Base-by-base conservation (phyloP, 495 filamentous ascomycete species). In the Collariella sp. region DNA sequence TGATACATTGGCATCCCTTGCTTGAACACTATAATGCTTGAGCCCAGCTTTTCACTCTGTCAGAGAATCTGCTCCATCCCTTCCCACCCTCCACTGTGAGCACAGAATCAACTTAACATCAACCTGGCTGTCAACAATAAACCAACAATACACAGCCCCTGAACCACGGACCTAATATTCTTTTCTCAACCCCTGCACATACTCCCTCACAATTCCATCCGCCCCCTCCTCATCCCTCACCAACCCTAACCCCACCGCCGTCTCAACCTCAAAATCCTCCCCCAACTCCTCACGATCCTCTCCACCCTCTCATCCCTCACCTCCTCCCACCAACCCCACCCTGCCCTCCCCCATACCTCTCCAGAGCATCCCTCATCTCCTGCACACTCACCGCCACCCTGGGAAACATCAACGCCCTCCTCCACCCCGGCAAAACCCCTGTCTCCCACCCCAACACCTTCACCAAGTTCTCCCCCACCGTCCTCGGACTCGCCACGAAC, bases 311-410 rank as follows among this genome's bases (percentile, higher is more conserved):
- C 74, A 66, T 89, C 81, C 61, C 76, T 79, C 69, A 78, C 76
- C 67, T 89, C 85, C 64, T 76, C n/a, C 76, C 24, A 91, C 73
- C 44, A 84, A 67, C 59, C 68, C 69, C 67, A 86, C 75, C 79
- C 38, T 90, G 83, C 70, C 83, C 73, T 0, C 88, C 87, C 1
- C 83, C 87, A 26, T 87, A 76, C 59, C 77, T 79, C 54, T 78
- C 79, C 66, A 93, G 62, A 38, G 85, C 81, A 62, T 88, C 83
- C 70, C 89, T 70, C 77, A 91, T 81, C 64, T 93, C 81, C 67
- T 84, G 78, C 16, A 89, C 73, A 16, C 76, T 86, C 15, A 87
- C 83, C 38, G 80, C 80, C 52, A 87, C 75, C 1, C 88, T 87
- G 0, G 88, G 88, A 42, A 91, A 64, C 67, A 89, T 88, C 20